A percentile compares a stretch with the other conserved stretches of the same genome.
These are phyloP conservation scores for Babesia ovata DNA, from an alignment of 169 alveolate genomes.

Conservation along the genomic window DNA sequence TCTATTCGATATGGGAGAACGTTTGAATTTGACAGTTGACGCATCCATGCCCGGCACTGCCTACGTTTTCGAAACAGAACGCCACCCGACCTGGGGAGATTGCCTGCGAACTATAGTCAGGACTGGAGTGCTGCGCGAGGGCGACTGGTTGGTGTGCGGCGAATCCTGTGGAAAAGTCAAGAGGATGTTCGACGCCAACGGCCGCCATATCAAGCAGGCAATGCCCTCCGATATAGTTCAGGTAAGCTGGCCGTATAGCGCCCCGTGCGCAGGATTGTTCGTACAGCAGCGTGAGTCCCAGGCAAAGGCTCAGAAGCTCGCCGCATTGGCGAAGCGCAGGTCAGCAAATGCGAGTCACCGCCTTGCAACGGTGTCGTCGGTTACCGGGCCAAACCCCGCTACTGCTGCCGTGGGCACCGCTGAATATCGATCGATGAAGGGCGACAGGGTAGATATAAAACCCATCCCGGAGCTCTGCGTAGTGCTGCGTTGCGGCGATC, in stretches of 20 bases:
- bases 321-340: slow-evolving; percentile 23
- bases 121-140: slow-evolving; percentile 64
- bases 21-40: slow-evolving; percentile 74
- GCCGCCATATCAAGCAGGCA: slow-evolving; percentile 61
- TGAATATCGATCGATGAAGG: neutral
- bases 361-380: neutral
- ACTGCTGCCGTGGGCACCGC: neutral
- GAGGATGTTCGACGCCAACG: slow-evolving; percentile 48
- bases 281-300: slow-evolving; percentile 28
- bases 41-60: slow-evolving; percentile 65
- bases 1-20: slow-evolving; percentile 75
- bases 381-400: neutral
- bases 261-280: slow-evolving; percentile 31
- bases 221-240: slow-evolving; percentile 75
- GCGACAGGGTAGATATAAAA: neutral
- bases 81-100: slow-evolving; percentile 69
- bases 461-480: slow-evolving; percentile 63
- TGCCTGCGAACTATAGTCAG: slow-evolving; percentile 68
- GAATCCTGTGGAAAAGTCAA: slow-evolving; percentile 49
- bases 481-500: slow-evolving; percentile 85
- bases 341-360: neutral
- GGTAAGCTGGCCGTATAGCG: slow-evolving; percentile 38
- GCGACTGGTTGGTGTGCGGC: slow-evolving; percentile 60
- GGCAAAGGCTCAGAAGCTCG: slow-evolving; percentile 31
- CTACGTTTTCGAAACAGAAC: slow-evolving; percentile 73